Evolutionary conservation across 1,284 basidiomycete genomes (phyloP), one percentile per base, ranked within the genome.

Genomic region (Fomitopsis palustris): DNA sequence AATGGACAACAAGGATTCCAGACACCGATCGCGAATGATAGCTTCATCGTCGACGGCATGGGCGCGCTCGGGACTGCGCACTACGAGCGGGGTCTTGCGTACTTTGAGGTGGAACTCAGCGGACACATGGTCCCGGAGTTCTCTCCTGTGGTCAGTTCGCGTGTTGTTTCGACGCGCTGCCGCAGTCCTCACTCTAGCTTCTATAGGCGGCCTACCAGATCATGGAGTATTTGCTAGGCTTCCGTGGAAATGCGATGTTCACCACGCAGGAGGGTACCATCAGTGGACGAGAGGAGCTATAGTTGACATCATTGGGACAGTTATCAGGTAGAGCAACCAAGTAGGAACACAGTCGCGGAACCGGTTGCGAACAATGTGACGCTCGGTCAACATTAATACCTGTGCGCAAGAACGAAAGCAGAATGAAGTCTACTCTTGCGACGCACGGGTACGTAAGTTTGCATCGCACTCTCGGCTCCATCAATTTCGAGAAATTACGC

Each of bases 61-160:
- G 89, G 88, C 55, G 78, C 86, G 3, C 75, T 85, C 23, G 89
- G 88, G 0, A 85, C 74, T 1, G 73, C 80, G 60, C 88, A 90
- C 62, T 76, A 77, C 17, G 89, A 91, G 67, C 82, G 87, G 52
- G 84, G 84, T 10, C 69, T 90, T 61, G 84, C 88, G 0, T 90
- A 85, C 64, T 76, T 78, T 33, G 88, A 90, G 66, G 81, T 90
- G 33, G 77, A 68, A 19, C 77, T 88, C 16, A 85, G 83, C 64
- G 88, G 88, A 41, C 88, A 90, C 65, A 90, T 90, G 88, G 70
- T 90, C 5, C 87, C 88, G 1, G 83, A 86, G 70, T 88, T 81
- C 67, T 81, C 84, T n/a, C 88, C 88, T 3, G 67, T 75, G 67
- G 87, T 87, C 64, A 69, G 84, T 74, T 0, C 1, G 6, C 39